Evolutionary conservation across 2,329 filamentous ascomycete genomes (phyloP).

Genomic region (Cadophora gregata): DNA sequence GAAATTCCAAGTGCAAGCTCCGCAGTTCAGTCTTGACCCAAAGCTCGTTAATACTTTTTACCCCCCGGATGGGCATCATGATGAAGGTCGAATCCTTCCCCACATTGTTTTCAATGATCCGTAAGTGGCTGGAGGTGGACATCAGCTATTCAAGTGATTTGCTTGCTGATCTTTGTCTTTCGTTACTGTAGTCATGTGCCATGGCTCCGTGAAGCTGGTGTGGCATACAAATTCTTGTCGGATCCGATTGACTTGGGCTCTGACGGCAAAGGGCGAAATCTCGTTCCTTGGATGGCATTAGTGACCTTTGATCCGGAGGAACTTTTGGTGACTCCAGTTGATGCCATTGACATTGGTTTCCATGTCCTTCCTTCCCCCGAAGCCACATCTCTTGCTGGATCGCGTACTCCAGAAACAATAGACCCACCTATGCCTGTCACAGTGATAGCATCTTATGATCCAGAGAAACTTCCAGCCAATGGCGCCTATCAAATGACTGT

Average conservation of each 20-base stretch:
- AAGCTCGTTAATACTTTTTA: slow-evolving; percentile 39
- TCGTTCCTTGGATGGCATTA: slow-evolving; percentile 50
- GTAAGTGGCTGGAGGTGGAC: slow-evolving; percentile 50
- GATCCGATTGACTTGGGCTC: slow-evolving; percentile 12
- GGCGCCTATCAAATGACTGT: slow-evolving; percentile 19
- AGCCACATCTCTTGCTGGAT: background rate
- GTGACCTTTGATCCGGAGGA: slow-evolving; percentile 49
- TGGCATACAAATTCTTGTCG: slow-evolving; percentile 8
- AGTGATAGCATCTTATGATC: slow-evolving; percentile 4
- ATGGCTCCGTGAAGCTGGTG: slow-evolving; percentile 36
- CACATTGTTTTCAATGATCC: slow-evolving; percentile 54
- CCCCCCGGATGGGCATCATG: slow-evolving; percentile 49
- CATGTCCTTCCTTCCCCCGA: background rate
- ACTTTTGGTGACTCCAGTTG: slow-evolving; percentile 34
- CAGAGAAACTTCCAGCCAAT: slow-evolving; percentile 4
- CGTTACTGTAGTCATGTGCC: background rate
- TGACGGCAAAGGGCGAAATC: background rate
- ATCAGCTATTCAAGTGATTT: background rate
- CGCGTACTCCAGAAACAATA: background rate
- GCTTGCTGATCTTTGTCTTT: background rate
- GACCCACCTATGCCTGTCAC: background rate
- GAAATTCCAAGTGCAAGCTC: slow-evolving; percentile 21
- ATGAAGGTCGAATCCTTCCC: slow-evolving; percentile 46
- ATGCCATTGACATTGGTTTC: slow-evolving; percentile 4
- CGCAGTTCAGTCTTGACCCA: slow-evolving; percentile 22